Evolutionary conservation across 2,329 filamentous ascomycete species (phyloP).

Genomic region (Dactylellina parvicollis): DNA sequence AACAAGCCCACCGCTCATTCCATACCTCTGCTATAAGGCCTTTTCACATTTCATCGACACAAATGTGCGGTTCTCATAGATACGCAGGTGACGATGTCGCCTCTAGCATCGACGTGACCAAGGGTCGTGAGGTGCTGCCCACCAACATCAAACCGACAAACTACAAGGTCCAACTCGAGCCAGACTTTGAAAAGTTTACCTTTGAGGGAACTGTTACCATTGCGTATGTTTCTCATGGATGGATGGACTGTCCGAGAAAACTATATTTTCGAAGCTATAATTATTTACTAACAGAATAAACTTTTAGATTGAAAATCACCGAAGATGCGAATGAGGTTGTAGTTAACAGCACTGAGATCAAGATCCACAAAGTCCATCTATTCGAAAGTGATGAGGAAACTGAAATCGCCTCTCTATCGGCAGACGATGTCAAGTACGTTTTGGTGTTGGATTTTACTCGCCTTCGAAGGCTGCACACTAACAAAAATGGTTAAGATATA

Average conservation of each 20-base stretch:
- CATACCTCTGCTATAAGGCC: no score
- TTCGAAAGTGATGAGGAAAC: constrained; percentile 65
- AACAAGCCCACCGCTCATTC: no score
- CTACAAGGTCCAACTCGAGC: constrained; percentile 91
- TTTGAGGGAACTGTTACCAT: constrained; percentile 87
- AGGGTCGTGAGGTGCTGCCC: constrained; percentile 84
- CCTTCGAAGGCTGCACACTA: not conserved
- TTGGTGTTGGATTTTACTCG: constrained; percentile 18
- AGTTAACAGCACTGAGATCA: constrained; percentile 86
- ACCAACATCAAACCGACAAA: constrained; percentile 91
- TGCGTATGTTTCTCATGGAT: constrained; percentile 67
- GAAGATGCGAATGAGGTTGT: constrained; percentile 86
- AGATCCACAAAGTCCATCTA: constrained; percentile 80
- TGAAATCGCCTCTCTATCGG: constrained; percentile 63
- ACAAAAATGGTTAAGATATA: constrained; percentile 64
- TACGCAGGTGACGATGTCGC: constrained; percentile 67
- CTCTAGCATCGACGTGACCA: constrained; percentile 69
- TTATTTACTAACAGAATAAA: constrained; percentile 67
- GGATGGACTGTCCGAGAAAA: not conserved
- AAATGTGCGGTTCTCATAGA: constrained; percentile 72
- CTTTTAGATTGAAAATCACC: constrained; percentile 64
- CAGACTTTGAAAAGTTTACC: constrained; percentile 85
- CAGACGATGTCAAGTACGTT: constrained; percentile 55
- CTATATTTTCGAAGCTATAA: no score
- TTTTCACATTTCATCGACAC: constrained; percentile 75